phyloP scores from a whole-genome alignment of 148 eudicot species.

The Persicaria tinctoria region DNA sequence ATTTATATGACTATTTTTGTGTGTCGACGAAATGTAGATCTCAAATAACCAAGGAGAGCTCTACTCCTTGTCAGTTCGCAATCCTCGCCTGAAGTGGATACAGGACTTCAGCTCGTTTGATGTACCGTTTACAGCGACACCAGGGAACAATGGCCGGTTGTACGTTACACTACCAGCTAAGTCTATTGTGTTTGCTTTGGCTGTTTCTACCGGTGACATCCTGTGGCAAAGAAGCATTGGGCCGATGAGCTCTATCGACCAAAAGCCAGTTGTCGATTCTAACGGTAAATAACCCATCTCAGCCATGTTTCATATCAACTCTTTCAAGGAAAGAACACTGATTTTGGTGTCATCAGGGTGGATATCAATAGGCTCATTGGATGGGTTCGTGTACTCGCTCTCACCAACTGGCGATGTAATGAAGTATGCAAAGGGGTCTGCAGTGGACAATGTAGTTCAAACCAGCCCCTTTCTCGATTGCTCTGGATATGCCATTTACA shows the following conservation, averaged over 20 bases:
- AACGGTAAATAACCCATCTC: conserved; percentile 43
- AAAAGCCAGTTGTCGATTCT: conserved; percentile 62
- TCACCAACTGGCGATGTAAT: conserved; percentile 61
- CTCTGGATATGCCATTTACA: conserved; percentile 78
- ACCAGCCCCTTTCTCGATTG: conserved; percentile 78
- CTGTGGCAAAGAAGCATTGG: conserved; percentile 74
- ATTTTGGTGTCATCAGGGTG: conserved; percentile 45
- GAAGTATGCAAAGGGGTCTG: conserved; percentile 41
- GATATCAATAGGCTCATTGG: conserved; percentile 84
- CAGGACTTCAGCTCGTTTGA: conserved; percentile 64
- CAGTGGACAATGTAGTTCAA: conserved; percentile 50
- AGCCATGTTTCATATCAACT: background rate
- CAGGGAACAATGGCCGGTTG: conserved; percentile 78
- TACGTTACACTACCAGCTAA: conserved; percentile 55
- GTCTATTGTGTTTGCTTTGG: conserved; percentile 52
- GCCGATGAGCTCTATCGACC: conserved; percentile 50
- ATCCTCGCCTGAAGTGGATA: conserved; percentile 68
- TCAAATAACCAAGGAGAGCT: conserved; percentile 77
- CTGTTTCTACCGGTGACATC: conserved; percentile 56
- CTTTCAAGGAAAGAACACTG: background rate
- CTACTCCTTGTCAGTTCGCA: conserved; percentile 49
- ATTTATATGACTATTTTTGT: background rate
- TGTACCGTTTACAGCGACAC: conserved; percentile 32
- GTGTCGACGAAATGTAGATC: conserved; percentile 39
- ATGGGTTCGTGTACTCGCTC: conserved; percentile 76